Base-by-base conservation (phyloP, 495 filamentous ascomycete genomes). In the Neurospora pannonica region DNA sequence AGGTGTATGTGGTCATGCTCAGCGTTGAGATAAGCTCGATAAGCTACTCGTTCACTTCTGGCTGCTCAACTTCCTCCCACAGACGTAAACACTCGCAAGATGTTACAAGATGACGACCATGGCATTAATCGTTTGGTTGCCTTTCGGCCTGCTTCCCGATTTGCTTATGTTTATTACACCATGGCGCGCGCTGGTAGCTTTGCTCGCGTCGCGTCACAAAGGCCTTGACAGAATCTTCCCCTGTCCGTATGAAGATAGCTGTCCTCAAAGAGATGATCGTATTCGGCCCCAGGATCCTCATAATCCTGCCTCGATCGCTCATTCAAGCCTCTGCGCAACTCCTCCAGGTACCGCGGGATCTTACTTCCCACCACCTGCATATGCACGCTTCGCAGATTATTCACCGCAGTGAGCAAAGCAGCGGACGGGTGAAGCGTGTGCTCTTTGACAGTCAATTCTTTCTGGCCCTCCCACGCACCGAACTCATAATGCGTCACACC, bases 301-400 rank as follows among this genome's bases (percentile, higher is more conserved):
- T 42, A 42, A 17, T 4, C 13, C 39, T 42, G 39, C 15, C 39
- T 4, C 39, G 38, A 38, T 11, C 39, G 15, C 15, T 21, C 8
- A 7, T 46, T 46, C 42, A 21, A 21, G 42, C 42, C 42, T 9
- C 6, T 46, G 42, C 42, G 42, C 19, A 46, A 3, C 42, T 34
- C 15, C 1, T 74, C 46, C 13, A 84, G 75, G 3, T 72, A 42
- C 17, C 78, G 62, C 6, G 77, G 67, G 11, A 85, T 70, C 8
- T 54, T 48, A 34, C 81, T 73, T 2, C 76, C 78, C 8, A 6
- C 17, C 3, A 43, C 75, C 6, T 24, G 60, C 37, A 72, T 60
- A 67, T 81, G 74, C 5, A 75, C 19, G 1, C n/a, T n/a, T n/a
- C n/a, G n/a, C n/a, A n/a, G n/a, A n/a, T n/a, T n/a, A n/a, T n/a